phyloP scores from a whole-genome alignment of 2,329 filamentous ascomycete genomes.

The Apiospora hydei region DNA sequence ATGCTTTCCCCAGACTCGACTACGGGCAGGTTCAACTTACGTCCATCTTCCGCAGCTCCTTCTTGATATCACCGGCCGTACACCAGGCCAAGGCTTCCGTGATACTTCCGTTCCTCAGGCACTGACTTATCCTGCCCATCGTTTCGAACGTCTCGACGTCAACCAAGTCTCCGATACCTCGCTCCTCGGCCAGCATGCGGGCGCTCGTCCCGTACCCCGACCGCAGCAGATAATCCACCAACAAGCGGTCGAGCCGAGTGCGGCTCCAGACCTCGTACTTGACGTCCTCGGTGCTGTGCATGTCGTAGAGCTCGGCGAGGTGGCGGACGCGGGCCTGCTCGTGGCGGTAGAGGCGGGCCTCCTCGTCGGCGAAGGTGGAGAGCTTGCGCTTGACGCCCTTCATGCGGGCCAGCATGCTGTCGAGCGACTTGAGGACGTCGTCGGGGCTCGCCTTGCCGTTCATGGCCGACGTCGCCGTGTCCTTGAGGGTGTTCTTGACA shows the following conservation, averaged over 20 bases:
- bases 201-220: conserved; percentile 84
- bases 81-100: conserved; percentile 89
- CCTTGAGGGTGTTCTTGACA: conserved; percentile 67
- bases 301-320: conserved; percentile 79
- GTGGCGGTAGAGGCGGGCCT: conserved; percentile 77
- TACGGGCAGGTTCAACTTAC: conserved; percentile 55
- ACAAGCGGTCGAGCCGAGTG: conserved; percentile 78
- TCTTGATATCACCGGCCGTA: conserved; percentile 79
- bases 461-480: conserved; percentile 71
- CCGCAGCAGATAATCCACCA: conserved; percentile 92
- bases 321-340: conserved; percentile 80
- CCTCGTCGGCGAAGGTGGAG: conserved; percentile 77
- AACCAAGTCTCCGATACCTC: conserved; percentile 80
- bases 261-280: conserved; percentile 93
- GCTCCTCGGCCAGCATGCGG: conserved; percentile 74
- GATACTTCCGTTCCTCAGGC: conserved; percentile 73
- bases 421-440: conserved; percentile 80
- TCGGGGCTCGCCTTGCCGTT: conserved; percentile 68
- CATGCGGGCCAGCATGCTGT: conserved; percentile 85
- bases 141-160: conserved; percentile 88
- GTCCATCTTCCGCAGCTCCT: conserved; percentile 86
- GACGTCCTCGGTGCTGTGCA: conserved; percentile 85
- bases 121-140: conserved; percentile 79
- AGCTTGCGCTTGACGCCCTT: conserved; percentile 90
- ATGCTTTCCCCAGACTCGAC: background rate